phyloP scores from a whole-genome alignment of 2,329 filamentous ascomycete species.

The Anthostomella pinea region DNA sequence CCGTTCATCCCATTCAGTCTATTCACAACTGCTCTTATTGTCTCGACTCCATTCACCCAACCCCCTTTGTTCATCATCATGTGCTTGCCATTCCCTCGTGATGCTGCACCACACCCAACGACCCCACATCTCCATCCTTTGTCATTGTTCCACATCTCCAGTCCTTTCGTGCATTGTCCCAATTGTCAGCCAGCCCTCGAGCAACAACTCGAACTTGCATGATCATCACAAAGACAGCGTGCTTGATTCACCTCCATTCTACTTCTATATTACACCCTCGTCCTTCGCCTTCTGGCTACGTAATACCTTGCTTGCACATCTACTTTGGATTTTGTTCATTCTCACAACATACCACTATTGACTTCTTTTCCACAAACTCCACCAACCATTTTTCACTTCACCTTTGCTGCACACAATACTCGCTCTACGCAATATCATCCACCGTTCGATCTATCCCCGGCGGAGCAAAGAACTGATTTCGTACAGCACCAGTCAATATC shows the following conservation, averaged over 20 bases:
- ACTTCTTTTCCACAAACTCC: slow-evolving; percentile 2
- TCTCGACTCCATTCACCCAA: slow-evolving; percentile 1
- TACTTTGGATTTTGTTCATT: slow-evolving; percentile 6
- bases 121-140: slow-evolving; percentile 6
- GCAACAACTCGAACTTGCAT: slow-evolving; percentile 7
- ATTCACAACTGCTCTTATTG: slow-evolving; percentile 8
- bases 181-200: slow-evolving; percentile 15
- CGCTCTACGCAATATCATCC: background rate
- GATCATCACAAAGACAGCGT: slow-evolving; percentile 7
- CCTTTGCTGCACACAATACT: background rate
- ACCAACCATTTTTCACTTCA: slow-evolving; percentile 1
- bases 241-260: slow-evolving; percentile 1
- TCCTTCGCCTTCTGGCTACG: background rate
- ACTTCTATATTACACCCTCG: background rate
- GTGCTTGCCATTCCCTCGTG: no score
- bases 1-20: background rate
- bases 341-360: no score
- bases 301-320: slow-evolving; percentile 4
- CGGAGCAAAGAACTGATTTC: slow-evolving; percentile 10
- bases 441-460: slow-evolving; percentile 4
- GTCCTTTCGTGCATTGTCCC: slow-evolving; percentile 21
- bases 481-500: slow-evolving; percentile 11
- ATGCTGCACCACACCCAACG: no score
- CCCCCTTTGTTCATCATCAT: slow-evolving; percentile 2
- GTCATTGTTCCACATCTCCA: slow-evolving; percentile 9